These are phyloP conservation scores for Yarrowia deformans DNA, from an alignment of 805 yeast genomes.

Conservation along the genomic window DNA sequence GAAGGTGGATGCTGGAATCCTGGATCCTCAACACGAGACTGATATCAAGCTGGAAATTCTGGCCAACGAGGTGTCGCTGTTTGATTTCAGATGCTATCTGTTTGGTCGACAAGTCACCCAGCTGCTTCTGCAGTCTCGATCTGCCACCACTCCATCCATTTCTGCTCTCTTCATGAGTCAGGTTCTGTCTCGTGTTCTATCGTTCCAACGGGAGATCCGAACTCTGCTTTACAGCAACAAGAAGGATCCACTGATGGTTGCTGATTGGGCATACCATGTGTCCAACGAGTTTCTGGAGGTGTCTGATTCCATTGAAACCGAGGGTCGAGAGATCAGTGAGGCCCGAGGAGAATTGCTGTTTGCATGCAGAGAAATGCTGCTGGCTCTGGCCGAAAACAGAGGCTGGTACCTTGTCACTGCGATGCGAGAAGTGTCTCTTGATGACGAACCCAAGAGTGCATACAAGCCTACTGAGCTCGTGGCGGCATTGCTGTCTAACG, in stretches of 20 bases:
- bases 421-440: slow-evolving; percentile 46
- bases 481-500: slow-evolving; percentile 48
- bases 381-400: slow-evolving; percentile 45
- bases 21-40: slow-evolving; percentile 43
- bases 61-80: slow-evolving; percentile 50
- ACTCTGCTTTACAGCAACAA: slow-evolving; percentile 45
- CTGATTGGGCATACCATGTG: slow-evolving; percentile 52
- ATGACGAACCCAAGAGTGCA: slow-evolving; percentile 40
- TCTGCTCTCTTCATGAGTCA: slow-evolving; percentile 45
- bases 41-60: slow-evolving; percentile 49
- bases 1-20: slow-evolving; percentile 41
- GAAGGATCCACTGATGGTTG: slow-evolving; percentile 43
- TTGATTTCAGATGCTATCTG: slow-evolving; percentile 53
- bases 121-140: slow-evolving; percentile 47
- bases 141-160: slow-evolving; percentile 45
- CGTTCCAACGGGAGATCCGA: slow-evolving; percentile 55
- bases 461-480: slow-evolving; percentile 44
- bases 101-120: slow-evolving; percentile 51
- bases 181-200: slow-evolving; percentile 48
- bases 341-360: slow-evolving; percentile 55
- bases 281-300: slow-evolving; percentile 55
- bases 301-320: slow-evolving; percentile 47
- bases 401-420: slow-evolving; percentile 49
- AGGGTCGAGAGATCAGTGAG: slow-evolving; percentile 51
- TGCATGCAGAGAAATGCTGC: slow-evolving; percentile 53